Percentiles rank a stretch among this genome's conserved stretches.
These are phyloP conservation scores for Ministeria vibrans DNA, from an alignment of 78 protist genomes.

Conservation along the genomic window DNA sequence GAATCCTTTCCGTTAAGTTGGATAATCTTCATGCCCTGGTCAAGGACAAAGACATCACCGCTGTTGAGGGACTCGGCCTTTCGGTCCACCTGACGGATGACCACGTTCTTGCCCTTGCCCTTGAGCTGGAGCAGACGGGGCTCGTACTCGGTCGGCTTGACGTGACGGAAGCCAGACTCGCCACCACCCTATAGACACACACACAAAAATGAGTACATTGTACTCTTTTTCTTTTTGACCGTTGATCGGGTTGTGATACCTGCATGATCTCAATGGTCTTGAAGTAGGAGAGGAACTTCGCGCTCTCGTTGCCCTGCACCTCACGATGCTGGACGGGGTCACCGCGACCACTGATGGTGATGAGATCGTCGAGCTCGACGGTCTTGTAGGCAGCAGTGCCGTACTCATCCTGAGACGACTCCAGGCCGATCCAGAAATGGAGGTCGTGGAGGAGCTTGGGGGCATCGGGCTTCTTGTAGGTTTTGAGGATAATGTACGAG, in stretches of 20 bases:
- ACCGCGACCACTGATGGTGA: too few species aligned
- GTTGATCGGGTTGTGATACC: too few species aligned
- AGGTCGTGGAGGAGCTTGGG: constrained; percentile 25
- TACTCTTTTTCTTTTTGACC: too few species aligned
- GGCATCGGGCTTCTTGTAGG: background rate
- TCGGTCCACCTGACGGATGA: background rate
- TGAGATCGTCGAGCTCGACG: constrained; percentile 63
- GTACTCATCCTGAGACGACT: constrained; percentile 62
- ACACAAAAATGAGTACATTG: too few species aligned
- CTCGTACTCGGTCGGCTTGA: constrained; percentile 14
- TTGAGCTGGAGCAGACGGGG: constrained; percentile 32
- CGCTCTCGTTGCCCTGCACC: constrained; percentile 29
- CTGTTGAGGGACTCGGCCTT: constrained; percentile 10
- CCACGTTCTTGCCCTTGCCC: constrained; percentile 3
- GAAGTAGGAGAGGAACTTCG: constrained; percentile 2
- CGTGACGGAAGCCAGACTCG: constrained; percentile 27
- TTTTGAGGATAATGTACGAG: constrained; percentile 21
- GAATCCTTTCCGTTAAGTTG: constrained; percentile 13
- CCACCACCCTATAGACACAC: constrained; percentile 20
- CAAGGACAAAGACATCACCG: constrained; percentile 48
- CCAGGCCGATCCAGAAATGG: constrained; percentile 43
- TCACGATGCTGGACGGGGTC: constrained; percentile 69
- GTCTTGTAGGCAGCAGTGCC: constrained; percentile 82
- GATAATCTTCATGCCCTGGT: constrained; percentile 15
- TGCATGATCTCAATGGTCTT: background rate